Evolutionary conservation across 805 yeast genomes (phyloP).

Genomic region (Saturnispora ahearnii): DNA sequence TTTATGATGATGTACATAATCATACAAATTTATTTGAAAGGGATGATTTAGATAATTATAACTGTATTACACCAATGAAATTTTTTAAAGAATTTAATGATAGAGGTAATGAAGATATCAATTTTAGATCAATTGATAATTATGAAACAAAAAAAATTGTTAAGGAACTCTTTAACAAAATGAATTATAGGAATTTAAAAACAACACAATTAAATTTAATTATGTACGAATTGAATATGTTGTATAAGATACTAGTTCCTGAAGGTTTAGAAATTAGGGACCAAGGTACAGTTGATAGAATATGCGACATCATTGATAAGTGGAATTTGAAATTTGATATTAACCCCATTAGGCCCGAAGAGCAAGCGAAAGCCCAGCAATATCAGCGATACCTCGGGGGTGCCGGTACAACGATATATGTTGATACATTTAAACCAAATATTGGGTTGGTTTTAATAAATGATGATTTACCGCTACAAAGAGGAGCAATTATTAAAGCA

Average conservation of each 20-base stretch:
- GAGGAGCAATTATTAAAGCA: not conserved
- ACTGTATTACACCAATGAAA: constrained; percentile 48
- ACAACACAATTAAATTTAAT: constrained; percentile 25
- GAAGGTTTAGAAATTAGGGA: not conserved
- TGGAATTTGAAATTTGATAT: not conserved
- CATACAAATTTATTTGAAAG: constrained; percentile 40
- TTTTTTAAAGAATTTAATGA: constrained; percentile 60
- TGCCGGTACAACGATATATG: not conserved
- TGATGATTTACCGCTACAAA: not conserved
- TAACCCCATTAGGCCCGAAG: not conserved
- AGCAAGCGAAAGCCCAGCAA: too few relatives aligned
- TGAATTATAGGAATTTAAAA: constrained; percentile 13
- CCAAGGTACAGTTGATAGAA: not conserved
- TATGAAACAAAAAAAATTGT: constrained; percentile 31
- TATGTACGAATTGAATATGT: constrained; percentile 13
- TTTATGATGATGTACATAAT: constrained; percentile 51
- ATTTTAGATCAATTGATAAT: constrained; percentile 30
- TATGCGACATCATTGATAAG: not conserved
- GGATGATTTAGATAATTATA: constrained; percentile 32
- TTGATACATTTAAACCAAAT: not conserved
- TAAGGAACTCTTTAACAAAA: constrained; percentile 25
- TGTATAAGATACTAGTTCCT: constrained; percentile 9
- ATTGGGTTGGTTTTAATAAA: not conserved
- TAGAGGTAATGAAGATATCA: constrained; percentile 25
- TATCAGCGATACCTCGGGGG: too few relatives aligned